phyloP scores from a whole-genome alignment of 495 filamentous ascomycete species.

The Annulohypoxylon maeteangense region DNA sequence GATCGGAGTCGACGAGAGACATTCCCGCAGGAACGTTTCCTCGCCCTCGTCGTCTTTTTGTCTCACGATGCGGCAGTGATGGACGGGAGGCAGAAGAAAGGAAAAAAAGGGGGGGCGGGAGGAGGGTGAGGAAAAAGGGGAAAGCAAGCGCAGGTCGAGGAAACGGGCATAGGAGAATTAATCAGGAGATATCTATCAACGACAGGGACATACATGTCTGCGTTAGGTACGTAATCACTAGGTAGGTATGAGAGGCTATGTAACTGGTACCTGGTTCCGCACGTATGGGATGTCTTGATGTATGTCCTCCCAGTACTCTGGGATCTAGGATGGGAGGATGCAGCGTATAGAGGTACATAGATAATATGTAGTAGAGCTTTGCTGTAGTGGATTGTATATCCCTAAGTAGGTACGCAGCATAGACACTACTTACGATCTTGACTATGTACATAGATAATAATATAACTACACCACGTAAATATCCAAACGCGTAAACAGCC shows the following conservation, averaged over 20 bases:
- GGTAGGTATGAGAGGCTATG: constrained; percentile 1
- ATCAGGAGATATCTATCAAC: constrained; percentile 7
- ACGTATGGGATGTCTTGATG: background rate
- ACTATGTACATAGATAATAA: background rate
- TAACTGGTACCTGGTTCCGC: constrained; percentile 6
- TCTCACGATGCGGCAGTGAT: constrained; percentile 32
- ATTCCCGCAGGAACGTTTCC: constrained; percentile 7
- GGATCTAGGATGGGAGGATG: background rate
- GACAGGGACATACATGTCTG: background rate
- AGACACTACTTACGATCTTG: background rate
- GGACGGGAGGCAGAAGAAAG: background rate
- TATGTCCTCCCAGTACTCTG: constrained; percentile 13
- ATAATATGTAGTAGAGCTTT: background rate
- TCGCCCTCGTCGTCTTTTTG: constrained; percentile 7
- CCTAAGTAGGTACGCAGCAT: background rate
- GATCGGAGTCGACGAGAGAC: constrained; percentile 40
- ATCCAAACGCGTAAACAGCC: background rate
- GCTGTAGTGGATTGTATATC: background rate
- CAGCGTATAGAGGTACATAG: background rate
- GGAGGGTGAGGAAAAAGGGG: too few relatives aligned
- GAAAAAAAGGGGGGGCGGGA: background rate
- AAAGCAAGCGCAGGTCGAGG: constrained; percentile 18
- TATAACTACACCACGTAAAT: background rate
- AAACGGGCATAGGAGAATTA: constrained; percentile 47
- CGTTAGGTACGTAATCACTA: background rate